Conservation (phyloP, 495 filamentous ascomycete species). For the Penicillium maclennaniae region DNA sequence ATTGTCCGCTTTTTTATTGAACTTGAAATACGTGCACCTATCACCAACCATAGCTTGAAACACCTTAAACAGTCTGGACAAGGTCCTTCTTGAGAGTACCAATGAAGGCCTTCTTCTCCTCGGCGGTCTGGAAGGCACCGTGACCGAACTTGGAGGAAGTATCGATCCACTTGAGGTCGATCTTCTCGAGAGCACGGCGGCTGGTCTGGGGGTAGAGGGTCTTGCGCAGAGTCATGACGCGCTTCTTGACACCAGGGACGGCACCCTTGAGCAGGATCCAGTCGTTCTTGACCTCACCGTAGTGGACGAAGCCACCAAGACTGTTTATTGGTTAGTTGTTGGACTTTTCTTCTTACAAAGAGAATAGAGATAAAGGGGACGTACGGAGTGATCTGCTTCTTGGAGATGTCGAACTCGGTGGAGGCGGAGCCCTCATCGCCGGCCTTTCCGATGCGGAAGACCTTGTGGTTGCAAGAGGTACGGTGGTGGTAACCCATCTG, state of each 20-base stretch:
- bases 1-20: constrained; percentile 48
- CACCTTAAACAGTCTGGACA: constrained; percentile 63
- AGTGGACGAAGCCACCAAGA: constrained; percentile 97
- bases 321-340: constrained; percentile 50
- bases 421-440: constrained; percentile 84
- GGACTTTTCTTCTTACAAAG: neutral
- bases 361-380: constrained; percentile 35
- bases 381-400: constrained; percentile 99
- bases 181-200: constrained; percentile 93
- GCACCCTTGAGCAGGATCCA: constrained; percentile 98
- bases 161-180: constrained; percentile 99
- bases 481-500: constrained; percentile 99
- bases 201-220: constrained; percentile 98
- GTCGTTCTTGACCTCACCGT: constrained; percentile 99
- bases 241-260: constrained; percentile 97
- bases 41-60: constrained; percentile 40
- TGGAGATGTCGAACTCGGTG: constrained; percentile 93
- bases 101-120: constrained; percentile 96
- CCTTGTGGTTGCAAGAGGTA: constrained; percentile 99
- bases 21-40: constrained; percentile 43
- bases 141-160: constrained; percentile 99
- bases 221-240: constrained; percentile 98
- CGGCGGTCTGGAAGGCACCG: constrained; percentile 96
- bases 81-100: constrained; percentile 99
- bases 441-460: constrained; percentile 97